A percentile compares a stretch with the other conserved stretches of the same genome.
These are phyloP conservation scores for Davidsoniella eucalypti DNA, from an alignment of 2,329 filamentous ascomycete species.

Conservation along the genomic window DNA sequence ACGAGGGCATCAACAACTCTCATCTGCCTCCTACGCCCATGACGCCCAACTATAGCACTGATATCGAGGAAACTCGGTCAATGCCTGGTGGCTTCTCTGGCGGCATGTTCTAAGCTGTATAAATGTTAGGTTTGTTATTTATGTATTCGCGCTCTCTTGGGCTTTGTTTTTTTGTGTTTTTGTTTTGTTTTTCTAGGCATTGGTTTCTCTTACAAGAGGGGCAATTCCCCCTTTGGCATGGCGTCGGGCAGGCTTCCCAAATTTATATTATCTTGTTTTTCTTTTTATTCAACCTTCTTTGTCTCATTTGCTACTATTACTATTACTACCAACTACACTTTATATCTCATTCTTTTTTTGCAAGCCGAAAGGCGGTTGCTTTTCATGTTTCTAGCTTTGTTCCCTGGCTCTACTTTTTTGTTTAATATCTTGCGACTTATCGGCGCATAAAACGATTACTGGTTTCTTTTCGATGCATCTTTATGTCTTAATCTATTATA, in stretches of 20 bases:
- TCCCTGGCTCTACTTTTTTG: neutral
- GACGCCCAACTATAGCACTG: conserved; percentile 1
- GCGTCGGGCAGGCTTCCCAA: conserved; percentile 1
- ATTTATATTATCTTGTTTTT: conserved; percentile 3
- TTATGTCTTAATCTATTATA: neutral
- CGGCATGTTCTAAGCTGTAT: conserved; percentile 8
- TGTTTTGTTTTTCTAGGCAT: no score
- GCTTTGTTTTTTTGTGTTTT: neutral
- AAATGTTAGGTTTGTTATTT: conserved; percentile 1
- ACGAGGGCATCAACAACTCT: conserved; percentile 5
- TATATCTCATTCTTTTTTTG: no score
- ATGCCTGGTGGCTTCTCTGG: conserved; percentile 7
- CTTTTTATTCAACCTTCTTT: conserved; percentile 1
- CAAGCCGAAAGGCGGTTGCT: no score
- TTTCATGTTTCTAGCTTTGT: no score
- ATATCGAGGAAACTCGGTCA: conserved; percentile 5
- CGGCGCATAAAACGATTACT: conserved; percentile 2
- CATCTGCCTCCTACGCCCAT: conserved; percentile 9
- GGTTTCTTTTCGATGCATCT: neutral
- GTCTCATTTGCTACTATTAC: neutral
- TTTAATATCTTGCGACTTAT: neutral
- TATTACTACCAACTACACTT: no score
- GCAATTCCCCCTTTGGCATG: neutral
- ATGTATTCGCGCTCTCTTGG: neutral
- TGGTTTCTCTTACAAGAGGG: neutral